These are phyloP conservation scores for Boletellus sp. DNA, from an alignment of 768 basidiomycete genomes.

Conservation along the genomic window DNA sequence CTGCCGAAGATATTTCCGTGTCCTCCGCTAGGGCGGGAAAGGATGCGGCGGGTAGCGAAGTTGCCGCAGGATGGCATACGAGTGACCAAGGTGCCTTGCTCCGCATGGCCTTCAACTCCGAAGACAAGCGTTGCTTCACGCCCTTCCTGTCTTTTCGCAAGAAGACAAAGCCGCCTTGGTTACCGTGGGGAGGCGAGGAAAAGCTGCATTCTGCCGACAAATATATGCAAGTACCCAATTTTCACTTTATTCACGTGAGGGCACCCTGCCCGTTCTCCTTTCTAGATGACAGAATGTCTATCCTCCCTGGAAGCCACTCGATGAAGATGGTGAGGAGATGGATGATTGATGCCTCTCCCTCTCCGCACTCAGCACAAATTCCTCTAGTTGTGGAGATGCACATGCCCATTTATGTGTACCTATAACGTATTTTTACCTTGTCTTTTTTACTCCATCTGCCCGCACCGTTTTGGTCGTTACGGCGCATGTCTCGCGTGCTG, in stretches of 20 bases:
- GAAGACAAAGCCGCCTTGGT: not conserved
- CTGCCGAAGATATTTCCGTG: conserved; percentile 13
- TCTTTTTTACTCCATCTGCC: no score
- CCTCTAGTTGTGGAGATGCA: not conserved
- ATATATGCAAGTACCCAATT: conserved; percentile 3
- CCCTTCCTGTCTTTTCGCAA: conserved; percentile 7
- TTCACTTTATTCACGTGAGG: no score
- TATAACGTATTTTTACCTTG: not conserved
- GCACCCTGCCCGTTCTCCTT: not conserved
- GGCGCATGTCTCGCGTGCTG: no score
- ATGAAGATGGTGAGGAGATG: conserved; percentile 15
- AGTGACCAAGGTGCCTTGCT: not conserved
- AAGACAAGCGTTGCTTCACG: conserved; percentile 1
- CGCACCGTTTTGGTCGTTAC: no score
- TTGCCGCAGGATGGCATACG: conserved; percentile 3
- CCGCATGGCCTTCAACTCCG: not conserved
- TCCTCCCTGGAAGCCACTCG: conserved; percentile 13
- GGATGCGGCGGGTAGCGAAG: not conserved
- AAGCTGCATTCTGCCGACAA: not conserved
- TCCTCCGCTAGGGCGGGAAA: conserved; percentile 1
- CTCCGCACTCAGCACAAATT: no score
- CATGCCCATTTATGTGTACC: not conserved
- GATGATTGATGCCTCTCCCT: not conserved
- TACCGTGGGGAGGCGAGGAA: not conserved
- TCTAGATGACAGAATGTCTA: conserved; percentile 14